These are phyloP conservation scores for Castanea mollissima DNA, from an alignment of 306 rosid species.

Conservation along the genomic window DNA sequence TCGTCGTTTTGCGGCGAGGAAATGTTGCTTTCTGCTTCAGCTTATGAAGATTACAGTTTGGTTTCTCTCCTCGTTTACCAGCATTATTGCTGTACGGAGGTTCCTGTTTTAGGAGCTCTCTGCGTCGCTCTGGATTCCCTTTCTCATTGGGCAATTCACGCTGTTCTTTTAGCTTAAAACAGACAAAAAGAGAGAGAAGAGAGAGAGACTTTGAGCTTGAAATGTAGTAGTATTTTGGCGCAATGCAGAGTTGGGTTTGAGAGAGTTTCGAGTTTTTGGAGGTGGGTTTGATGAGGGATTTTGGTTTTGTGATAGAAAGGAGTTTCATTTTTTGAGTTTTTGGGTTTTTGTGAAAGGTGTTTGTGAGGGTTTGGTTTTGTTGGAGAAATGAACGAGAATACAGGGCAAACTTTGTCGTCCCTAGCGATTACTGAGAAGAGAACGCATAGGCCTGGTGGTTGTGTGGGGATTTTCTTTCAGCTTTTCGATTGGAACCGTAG, in stretches of 20 bases:
- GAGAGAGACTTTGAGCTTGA: not conserved
- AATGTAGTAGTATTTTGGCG: not conserved
- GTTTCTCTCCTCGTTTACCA: not conserved
- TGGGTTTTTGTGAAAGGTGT: slow-evolving; percentile 6
- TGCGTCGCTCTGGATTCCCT: not conserved
- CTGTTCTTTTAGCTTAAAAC: not conserved
- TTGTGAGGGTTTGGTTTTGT: slow-evolving; percentile 24
- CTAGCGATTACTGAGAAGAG: slow-evolving; percentile 71
- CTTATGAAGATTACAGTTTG: not conserved
- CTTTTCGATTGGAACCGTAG: slow-evolving; percentile 88
- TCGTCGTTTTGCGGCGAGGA: slow-evolving; percentile 36
- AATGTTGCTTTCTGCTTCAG: slow-evolving; percentile 40
- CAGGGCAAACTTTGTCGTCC: slow-evolving; percentile 46
- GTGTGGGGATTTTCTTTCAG: slow-evolving; percentile 86
- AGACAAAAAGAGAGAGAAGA: not conserved
- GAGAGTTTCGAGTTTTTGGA: not conserved
- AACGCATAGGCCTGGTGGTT: slow-evolving; percentile 70
- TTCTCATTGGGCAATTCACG: not conserved
- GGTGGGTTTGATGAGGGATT: not conserved
- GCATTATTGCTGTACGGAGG: slow-evolving; percentile 27
- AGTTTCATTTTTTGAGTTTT: not conserved
- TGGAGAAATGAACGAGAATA: slow-evolving; percentile 57
- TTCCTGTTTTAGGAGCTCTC: not conserved
- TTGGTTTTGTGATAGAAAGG: not conserved
- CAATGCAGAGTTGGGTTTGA: slow-evolving; percentile 28